Conservation (phyloP, 768 basidiomycete species). For the Suillus subalutaceus region DNA sequence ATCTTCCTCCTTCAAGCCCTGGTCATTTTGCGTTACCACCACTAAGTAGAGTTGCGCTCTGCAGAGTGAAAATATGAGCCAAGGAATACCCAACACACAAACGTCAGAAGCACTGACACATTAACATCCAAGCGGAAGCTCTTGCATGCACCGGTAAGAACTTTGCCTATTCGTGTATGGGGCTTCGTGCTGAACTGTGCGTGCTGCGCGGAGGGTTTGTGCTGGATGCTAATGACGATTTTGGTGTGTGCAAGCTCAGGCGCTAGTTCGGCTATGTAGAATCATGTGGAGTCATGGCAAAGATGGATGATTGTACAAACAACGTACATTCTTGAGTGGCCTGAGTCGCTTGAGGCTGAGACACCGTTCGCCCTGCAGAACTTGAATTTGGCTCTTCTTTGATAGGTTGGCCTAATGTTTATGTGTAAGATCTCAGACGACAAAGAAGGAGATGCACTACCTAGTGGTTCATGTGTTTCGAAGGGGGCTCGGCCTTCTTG, state of each 20-base stretch:
- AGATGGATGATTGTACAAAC: neutral
- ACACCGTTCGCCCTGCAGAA: neutral
- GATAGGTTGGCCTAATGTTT: neutral
- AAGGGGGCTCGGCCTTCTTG: neutral
- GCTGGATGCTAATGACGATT: constrained; percentile 31
- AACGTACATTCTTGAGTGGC: neutral
- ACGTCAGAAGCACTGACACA: constrained; percentile 18
- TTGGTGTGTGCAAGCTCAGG: neutral
- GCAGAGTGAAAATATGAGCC: neutral
- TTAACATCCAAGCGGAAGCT: constrained; percentile 29
- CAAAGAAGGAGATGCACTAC: neutral
- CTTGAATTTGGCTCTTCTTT: neutral
- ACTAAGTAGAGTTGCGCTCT: constrained; percentile 31
- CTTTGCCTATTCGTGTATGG: constrained; percentile 34
- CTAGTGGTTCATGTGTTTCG: neutral
- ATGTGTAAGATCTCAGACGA: neutral
- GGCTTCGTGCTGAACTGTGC: constrained; percentile 34
- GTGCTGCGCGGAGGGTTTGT: constrained; percentile 31
- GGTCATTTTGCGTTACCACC: constrained; percentile 26
- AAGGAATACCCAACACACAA: neutral
- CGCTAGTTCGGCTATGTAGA: neutral
- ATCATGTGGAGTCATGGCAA: neutral
- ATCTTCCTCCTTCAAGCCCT: constrained; percentile 26
- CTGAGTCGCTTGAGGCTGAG: neutral
- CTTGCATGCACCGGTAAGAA: constrained; percentile 30